Conservation (phyloP, 2,329 filamentous ascomycete species). For the Gaeumannomyces tritici region DNA sequence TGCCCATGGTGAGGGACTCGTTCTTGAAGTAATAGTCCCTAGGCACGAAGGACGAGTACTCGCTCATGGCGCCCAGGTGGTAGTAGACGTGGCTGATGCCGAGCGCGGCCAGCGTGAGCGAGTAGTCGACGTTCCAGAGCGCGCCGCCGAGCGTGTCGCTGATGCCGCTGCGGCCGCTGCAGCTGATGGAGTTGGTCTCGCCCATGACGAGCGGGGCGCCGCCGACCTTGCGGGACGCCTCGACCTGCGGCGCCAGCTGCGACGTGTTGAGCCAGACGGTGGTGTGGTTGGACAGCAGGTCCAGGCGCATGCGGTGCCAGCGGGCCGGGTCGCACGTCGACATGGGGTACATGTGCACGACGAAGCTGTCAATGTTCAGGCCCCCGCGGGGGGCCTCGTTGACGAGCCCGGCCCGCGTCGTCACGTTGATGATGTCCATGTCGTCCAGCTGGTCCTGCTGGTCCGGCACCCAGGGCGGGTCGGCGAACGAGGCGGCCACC, state of each 20-base stretch:
- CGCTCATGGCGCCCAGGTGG: constrained; percentile 13
- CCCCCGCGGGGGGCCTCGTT: constrained; percentile 12
- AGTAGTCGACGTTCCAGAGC: constrained; percentile 36
- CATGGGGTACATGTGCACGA: constrained; percentile 5
- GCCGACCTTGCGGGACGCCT: constrained; percentile 22
- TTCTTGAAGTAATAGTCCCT: constrained; percentile 17
- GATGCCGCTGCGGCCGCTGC: constrained; percentile 27
- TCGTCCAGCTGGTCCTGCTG: constrained; percentile 25
- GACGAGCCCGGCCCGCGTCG: constrained; percentile 7
- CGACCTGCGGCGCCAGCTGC: constrained; percentile 19
- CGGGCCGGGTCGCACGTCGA: constrained; percentile 9
- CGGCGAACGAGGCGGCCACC: constrained; percentile 23
- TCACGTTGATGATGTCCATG: constrained; percentile 23
- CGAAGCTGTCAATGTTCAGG: constrained; percentile 16
- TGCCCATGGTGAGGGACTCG: constrained; percentile 19
- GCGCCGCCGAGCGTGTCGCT: constrained; percentile 37
- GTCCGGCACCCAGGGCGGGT: constrained; percentile 24
- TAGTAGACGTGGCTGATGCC: constrained; percentile 7
- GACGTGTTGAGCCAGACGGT: constrained; percentile 4
- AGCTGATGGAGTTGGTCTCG: constrained; percentile 35
- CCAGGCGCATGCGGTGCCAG: constrained; percentile 24
- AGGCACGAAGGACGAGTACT: constrained; percentile 14
- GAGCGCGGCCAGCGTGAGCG: constrained; percentile 6
- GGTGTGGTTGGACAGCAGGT: constrained; percentile 25
- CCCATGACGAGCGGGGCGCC: constrained; percentile 31